A percentile compares a stretch with the other conserved stretches of the same genome.
Evolutionary conservation across 1,284 basidiomycete species (phyloP).

Genomic region (Ceratobasidium theobromae): DNA sequence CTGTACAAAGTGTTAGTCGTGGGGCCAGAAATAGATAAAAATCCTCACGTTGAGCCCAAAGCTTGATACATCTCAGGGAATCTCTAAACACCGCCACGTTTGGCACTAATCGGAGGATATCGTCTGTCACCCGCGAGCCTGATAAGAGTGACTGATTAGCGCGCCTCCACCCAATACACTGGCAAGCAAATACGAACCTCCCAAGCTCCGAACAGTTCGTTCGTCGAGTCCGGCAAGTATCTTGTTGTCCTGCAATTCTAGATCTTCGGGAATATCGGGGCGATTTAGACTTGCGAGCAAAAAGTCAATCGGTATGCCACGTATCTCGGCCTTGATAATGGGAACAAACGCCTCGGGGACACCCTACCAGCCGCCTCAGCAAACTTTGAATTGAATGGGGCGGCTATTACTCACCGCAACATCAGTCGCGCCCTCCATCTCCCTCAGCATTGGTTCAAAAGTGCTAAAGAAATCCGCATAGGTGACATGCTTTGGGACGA

Average conservation of each 20-base stretch:
- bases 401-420: slow-evolving; percentile 70
- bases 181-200: slow-evolving; percentile 57
- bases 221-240: slow-evolving; percentile 93
- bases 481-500: slow-evolving; percentile 94
- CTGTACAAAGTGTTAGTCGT: slow-evolving; percentile 46
- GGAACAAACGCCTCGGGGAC: slow-evolving; percentile 97
- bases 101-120: slow-evolving; percentile 93
- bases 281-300: slow-evolving; percentile 86
- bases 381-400: not conserved
- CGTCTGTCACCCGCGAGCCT: slow-evolving; percentile 96
- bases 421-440: slow-evolving; percentile 83
- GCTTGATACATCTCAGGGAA: slow-evolving; percentile 91
- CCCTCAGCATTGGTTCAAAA: slow-evolving; percentile 88
- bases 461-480: slow-evolving; percentile 94
- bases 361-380: slow-evolving; percentile 55
- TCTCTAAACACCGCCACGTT: slow-evolving; percentile 94
- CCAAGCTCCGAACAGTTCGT: slow-evolving; percentile 90
- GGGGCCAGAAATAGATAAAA: not conserved
- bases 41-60: slow-evolving; percentile 92
- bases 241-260: slow-evolving; percentile 89
- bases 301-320: slow-evolving; percentile 92
- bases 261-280: slow-evolving; percentile 85
- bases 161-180: slow-evolving; percentile 10
- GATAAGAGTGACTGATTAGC: slow-evolving; percentile 29
- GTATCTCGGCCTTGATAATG: slow-evolving; percentile 89